Conservation (phyloP, 1,139 yeast genomes). For the Zhuliangozyma blackwelliae region DNA sequence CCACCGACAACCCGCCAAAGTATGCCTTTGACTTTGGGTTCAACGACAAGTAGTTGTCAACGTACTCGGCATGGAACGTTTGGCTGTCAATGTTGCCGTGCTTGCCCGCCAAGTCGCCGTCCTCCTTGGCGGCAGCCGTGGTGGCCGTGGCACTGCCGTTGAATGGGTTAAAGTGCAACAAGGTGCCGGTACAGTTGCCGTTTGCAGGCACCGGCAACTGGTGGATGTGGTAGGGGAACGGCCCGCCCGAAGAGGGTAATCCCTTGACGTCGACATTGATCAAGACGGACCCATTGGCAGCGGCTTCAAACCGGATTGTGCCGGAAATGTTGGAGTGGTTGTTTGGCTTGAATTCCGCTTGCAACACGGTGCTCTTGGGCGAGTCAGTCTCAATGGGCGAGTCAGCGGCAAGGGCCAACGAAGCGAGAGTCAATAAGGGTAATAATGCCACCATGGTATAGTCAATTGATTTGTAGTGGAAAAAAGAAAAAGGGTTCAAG, state of each 20-base stretch:
- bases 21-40: slow-evolving; percentile 30
- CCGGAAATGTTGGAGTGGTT: slow-evolving; percentile 17
- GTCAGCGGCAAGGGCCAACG: slow-evolving; percentile 13
- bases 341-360: slow-evolving; percentile 13
- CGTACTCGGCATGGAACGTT: slow-evolving; percentile 20
- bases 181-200: slow-evolving; percentile 39
- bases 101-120: slow-evolving; percentile 42
- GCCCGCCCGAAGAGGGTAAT: slow-evolving; percentile 37
- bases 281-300: slow-evolving; percentile 28
- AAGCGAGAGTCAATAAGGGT: slow-evolving; percentile 11
- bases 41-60: slow-evolving; percentile 37
- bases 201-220: slow-evolving; percentile 32
- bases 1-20: slow-evolving; percentile 36
- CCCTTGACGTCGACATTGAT: slow-evolving; percentile 28
- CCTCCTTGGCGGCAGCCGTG: slow-evolving; percentile 24
- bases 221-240: slow-evolving; percentile 42
- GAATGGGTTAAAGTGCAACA: slow-evolving; percentile 38
- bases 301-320: slow-evolving; percentile 26
- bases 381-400: slow-evolving; percentile 20
- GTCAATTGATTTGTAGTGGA: background rate
- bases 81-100: slow-evolving; percentile 31
- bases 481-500: background rate
- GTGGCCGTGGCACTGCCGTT: slow-evolving; percentile 27
- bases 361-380: slow-evolving; percentile 12
- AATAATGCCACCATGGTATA: background rate